These are phyloP conservation scores for Globisporangium lucens DNA, from an alignment of 352 stramenopile genomes.

Conservation along the genomic window DNA sequence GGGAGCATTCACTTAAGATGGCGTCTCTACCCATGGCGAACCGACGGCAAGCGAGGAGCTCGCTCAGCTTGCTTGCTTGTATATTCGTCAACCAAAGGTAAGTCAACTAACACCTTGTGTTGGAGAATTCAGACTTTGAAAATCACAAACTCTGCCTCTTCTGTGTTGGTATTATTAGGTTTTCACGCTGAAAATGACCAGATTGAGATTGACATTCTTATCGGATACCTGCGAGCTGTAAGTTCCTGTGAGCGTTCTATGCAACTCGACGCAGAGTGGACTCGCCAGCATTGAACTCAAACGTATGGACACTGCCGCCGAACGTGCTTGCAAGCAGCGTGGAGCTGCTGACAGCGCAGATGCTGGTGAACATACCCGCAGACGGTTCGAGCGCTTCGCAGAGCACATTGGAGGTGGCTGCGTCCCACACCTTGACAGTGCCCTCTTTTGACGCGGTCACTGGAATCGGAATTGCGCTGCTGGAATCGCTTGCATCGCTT, in stretches of 20 bases:
- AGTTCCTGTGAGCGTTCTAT: not conserved
- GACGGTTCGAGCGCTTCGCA: slow-evolving; percentile 45
- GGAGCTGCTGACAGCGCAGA: slow-evolving; percentile 33
- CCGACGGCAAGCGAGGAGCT: not conserved
- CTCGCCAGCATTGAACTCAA: slow-evolving; percentile 27
- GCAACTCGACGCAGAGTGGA: slow-evolving; percentile 7
- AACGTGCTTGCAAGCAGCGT: slow-evolving; percentile 62
- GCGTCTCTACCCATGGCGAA: slow-evolving; percentile 10
- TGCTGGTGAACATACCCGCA: slow-evolving; percentile 60
- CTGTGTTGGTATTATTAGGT: not conserved
- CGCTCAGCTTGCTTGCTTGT: not conserved
- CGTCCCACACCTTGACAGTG: slow-evolving; percentile 72
- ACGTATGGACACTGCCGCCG: slow-evolving; percentile 40
- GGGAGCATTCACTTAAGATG: slow-evolving; percentile 44
- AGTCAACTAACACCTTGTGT: not conserved
- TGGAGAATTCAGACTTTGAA: not conserved
- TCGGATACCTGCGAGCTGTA: not conserved
- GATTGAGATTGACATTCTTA: not conserved
- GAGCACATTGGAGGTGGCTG: slow-evolving; percentile 20
- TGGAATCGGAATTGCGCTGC: slow-evolving; percentile 22
- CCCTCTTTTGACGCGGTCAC: slow-evolving; percentile 81
- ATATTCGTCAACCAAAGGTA: slow-evolving; percentile 10
- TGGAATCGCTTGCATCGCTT: not conserved
- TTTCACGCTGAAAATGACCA: not conserved
- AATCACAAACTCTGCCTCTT: not conserved